Conservation (phyloP, 1,284 basidiomycete species). For the Lentinula novae-zelandiae region DNA sequence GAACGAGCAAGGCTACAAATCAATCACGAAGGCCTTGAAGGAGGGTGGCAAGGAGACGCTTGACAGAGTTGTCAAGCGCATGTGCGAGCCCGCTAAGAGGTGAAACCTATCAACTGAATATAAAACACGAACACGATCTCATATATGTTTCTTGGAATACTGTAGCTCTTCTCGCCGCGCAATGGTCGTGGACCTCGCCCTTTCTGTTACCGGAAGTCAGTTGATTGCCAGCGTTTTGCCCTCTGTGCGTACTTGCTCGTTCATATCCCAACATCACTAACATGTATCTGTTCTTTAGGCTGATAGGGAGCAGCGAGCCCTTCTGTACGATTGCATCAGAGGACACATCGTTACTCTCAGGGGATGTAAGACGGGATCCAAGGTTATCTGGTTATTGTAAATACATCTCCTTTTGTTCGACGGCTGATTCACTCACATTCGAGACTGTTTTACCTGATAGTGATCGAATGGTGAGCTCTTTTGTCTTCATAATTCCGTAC, state of each 20-base stretch:
- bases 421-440: slow-evolving; percentile 43
- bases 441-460: slow-evolving; percentile 13
- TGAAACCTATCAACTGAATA: slow-evolving; percentile 25
- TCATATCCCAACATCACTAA: neutral
- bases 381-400: slow-evolving; percentile 85
- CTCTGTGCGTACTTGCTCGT: slow-evolving; percentile 39
- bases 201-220: slow-evolving; percentile 80
- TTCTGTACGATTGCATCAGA: slow-evolving; percentile 77
- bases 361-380: slow-evolving; percentile 82
- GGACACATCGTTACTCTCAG: slow-evolving; percentile 82
- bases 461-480: slow-evolving; percentile 16
- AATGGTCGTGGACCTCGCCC: slow-evolving; percentile 77
- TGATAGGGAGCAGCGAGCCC: slow-evolving; percentile 74
- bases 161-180: slow-evolving; percentile 53
- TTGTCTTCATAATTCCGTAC: neutral
- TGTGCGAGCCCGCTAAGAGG: slow-evolving; percentile 81
- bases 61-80: slow-evolving; percentile 65
- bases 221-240: slow-evolving; percentile 76
- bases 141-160: slow-evolving; percentile 29
- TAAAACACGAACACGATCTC: neutral
- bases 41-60: slow-evolving; percentile 73
- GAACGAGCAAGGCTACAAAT: slow-evolving; percentile 79
- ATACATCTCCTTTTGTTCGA: slow-evolving; percentile 26
- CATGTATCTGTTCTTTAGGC: slow-evolving; percentile 40
- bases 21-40: slow-evolving; percentile 78